Percentiles rank a stretch among this genome's conserved stretches.
phyloP scores from a whole-genome alignment of 352 stramenopile genomes.

The Blastocystis sp. region DNA sequence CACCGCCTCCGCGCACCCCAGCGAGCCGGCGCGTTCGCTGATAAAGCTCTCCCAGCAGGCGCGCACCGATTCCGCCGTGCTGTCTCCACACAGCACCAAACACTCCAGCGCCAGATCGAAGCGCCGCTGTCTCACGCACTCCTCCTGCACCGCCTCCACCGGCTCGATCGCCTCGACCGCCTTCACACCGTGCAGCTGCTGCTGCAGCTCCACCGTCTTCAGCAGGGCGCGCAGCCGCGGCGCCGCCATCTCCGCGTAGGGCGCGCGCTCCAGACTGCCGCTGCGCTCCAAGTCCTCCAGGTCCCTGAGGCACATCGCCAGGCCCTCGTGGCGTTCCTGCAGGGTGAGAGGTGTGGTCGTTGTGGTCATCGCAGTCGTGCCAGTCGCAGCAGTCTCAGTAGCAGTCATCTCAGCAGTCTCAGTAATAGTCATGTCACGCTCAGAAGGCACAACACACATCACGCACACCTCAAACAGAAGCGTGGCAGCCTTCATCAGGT shows the following conservation, averaged over 20 bases:
- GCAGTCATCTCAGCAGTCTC: no score
- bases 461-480: slow-evolving; percentile 38
- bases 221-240: background rate
- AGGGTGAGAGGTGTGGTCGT: background rate
- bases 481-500: background rate
- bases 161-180: background rate
- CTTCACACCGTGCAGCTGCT: background rate
- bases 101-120: slow-evolving; percentile 4
- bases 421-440: no score
- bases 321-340: slow-evolving; percentile 1
- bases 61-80: background rate
- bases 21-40: background rate
- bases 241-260: slow-evolving; percentile 8
- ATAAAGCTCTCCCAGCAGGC: slow-evolving; percentile 1
- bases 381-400: no score
- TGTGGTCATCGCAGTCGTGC: background rate
- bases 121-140: background rate
- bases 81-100: slow-evolving; percentile 8
- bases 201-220: background rate
- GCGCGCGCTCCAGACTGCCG: background rate
- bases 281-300: background rate
- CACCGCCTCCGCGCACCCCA: background rate
- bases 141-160: background rate
- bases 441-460: background rate
- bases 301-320: background rate